A percentile compares a stretch with the other conserved stretches of the same genome.
These are phyloP conservation scores for Lyophyllum semitale DNA, from an alignment of 768 basidiomycete genomes.

Conservation along the genomic window DNA sequence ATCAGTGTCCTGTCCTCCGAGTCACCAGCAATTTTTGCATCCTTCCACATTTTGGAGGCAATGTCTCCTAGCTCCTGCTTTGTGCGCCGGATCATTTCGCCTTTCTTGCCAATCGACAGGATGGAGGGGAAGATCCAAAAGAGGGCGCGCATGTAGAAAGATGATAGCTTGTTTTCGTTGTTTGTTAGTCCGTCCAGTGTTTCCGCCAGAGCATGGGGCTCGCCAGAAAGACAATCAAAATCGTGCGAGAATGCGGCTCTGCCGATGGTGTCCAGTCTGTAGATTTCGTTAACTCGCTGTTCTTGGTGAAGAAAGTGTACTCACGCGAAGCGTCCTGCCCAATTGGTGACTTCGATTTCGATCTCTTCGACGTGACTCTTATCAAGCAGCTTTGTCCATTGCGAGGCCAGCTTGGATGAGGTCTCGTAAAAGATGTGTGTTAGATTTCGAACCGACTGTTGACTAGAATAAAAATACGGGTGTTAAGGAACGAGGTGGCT, in stretches of 20 bases:
- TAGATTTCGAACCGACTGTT: slow-evolving; percentile 54
- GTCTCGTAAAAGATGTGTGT: slow-evolving; percentile 57
- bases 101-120: slow-evolving; percentile 56
- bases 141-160: slow-evolving; percentile 65
- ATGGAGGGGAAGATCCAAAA: slow-evolving; percentile 64
- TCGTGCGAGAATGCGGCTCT: slow-evolving; percentile 67
- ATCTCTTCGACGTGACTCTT: slow-evolving; percentile 35
- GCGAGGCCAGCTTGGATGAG: slow-evolving; percentile 49
- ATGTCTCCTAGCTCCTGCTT: slow-evolving; percentile 56
- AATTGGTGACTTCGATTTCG: slow-evolving; percentile 56
- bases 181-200: slow-evolving; percentile 63
- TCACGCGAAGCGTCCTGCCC: slow-evolving; percentile 64
- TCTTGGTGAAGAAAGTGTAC: slow-evolving; percentile 16
- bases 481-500: neutral
- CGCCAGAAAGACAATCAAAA: slow-evolving; percentile 55
- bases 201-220: slow-evolving; percentile 48
- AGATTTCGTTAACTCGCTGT: slow-evolving; percentile 5
- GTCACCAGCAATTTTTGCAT: slow-evolving; percentile 50
- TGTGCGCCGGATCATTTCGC: slow-evolving; percentile 55
- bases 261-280: slow-evolving; percentile 59
- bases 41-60: slow-evolving; percentile 53
- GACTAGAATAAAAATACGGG: slow-evolving; percentile 27
- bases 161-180: slow-evolving; percentile 54
- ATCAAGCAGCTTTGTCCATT: slow-evolving; percentile 53
- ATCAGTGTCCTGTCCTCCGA: slow-evolving; percentile 48